Conservation (phyloP, 441 rosid species). For the Gossypium laxum region DNA sequence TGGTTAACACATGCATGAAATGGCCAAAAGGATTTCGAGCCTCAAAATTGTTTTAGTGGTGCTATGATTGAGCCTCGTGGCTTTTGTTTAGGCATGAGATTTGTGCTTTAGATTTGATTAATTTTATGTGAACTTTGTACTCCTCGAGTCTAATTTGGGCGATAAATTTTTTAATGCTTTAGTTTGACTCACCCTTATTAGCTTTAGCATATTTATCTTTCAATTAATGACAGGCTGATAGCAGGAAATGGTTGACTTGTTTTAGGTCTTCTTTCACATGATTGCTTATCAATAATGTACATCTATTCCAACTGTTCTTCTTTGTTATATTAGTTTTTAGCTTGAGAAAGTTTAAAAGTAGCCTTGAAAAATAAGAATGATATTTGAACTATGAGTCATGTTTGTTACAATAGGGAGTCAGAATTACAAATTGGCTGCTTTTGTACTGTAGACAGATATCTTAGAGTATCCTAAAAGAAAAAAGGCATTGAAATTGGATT, state of each 20-base stretch:
- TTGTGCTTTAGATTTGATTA: neutral
- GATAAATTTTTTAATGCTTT: neutral
- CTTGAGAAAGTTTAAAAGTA: neutral
- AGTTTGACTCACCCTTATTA: neutral
- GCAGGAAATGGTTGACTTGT: neutral
- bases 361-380: neutral
- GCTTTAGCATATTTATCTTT: neutral
- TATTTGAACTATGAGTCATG: neutral
- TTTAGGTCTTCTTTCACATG: neutral
- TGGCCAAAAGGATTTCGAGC: neutral
- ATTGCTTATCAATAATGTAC: neutral
- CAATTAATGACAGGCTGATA: neutral
- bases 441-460: neutral
- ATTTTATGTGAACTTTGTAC: neutral
- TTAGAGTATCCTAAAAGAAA: neutral
- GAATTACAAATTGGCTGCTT: neutral
- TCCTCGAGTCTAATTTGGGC: neutral
- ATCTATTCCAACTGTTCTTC: neutral
- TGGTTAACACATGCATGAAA: neutral
- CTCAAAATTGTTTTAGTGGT: neutral
- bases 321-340: neutral
- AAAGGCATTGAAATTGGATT: neutral
- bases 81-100: neutral
- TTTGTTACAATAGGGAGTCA: neutral
- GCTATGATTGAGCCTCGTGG: neutral